These are phyloP conservation scores for Kwoniella sp. DNA, from an alignment of 768 basidiomycete genomes.

Conservation along the genomic window DNA sequence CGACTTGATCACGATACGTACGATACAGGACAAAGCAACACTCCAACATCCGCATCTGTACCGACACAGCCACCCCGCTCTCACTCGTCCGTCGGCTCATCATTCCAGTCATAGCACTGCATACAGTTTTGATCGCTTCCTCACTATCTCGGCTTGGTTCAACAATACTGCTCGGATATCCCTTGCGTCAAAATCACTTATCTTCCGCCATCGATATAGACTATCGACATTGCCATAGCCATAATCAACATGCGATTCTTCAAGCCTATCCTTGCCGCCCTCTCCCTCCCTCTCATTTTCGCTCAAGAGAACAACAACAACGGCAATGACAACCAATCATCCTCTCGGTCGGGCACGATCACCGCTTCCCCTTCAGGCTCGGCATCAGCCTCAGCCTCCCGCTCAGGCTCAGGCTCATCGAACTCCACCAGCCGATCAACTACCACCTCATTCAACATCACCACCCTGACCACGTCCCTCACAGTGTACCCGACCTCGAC, in stretches of 20 bases:
- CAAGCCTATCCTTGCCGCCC: slow-evolving; percentile 3
- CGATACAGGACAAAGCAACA: not conserved
- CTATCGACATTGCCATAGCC: not conserved
- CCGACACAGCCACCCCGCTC: not conserved
- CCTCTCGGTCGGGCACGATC: slow-evolving; percentile 6
- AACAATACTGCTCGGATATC: too few species aligned
- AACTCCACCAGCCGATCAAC: slow-evolving; percentile 22
- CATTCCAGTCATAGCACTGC: not conserved
- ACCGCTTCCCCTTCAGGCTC: slow-evolving; percentile 6
- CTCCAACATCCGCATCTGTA: too few species aligned
- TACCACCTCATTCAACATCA: slow-evolving; percentile 17
- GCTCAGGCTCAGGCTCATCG: slow-evolving; percentile 1
- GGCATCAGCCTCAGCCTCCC: slow-evolving; percentile 4
- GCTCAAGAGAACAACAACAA: slow-evolving; percentile 19
- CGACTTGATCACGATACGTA: not conserved
- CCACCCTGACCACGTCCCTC: slow-evolving; percentile 42
- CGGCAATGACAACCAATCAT: not conserved
- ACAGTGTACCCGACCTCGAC: slow-evolving; percentile 53
- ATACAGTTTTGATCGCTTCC: not conserved
- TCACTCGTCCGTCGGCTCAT: too few species aligned
- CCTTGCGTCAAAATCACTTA: too few species aligned
- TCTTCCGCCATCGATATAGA: too few species aligned
- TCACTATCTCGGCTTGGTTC: too few species aligned
- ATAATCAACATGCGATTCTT: slow-evolving; percentile 8
- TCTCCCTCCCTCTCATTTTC: slow-evolving; percentile 16